Conservation (phyloP, 2,329 filamentous ascomycete genomes). For the Corinectria fuckeliana region DNA sequence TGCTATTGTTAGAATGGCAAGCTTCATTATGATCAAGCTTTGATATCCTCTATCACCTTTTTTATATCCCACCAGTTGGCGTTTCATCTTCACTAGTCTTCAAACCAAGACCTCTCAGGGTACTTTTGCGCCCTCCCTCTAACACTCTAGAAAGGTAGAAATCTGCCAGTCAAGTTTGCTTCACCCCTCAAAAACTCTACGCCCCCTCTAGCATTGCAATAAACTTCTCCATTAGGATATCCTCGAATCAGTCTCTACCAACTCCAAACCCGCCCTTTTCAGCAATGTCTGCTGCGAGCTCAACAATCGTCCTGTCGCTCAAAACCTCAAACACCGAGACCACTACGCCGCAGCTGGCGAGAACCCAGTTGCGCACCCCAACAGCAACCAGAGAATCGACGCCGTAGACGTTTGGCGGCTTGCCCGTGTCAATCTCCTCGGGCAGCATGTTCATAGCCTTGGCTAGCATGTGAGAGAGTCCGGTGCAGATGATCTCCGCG, state of each 20-base stretch:
- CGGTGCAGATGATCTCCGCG: slow-evolving; percentile 43
- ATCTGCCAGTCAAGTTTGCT: no score
- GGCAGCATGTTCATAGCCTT: slow-evolving; percentile 53
- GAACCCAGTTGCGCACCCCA: slow-evolving; percentile 59
- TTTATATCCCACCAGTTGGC: no score
- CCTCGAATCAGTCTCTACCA: slow-evolving; percentile 6
- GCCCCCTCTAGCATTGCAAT: no score
- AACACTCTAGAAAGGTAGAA: no score
- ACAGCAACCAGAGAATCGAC: slow-evolving; percentile 61
- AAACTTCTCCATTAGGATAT: no score
- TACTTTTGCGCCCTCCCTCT: no score
- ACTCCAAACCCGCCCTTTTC: slow-evolving; percentile 40
- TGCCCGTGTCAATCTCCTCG: slow-evolving; percentile 52
- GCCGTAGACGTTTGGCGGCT: slow-evolving; percentile 53
- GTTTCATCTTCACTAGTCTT: no score
- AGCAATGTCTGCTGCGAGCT: slow-evolving; percentile 47
- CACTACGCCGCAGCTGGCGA: slow-evolving; percentile 51
- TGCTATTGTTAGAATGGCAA: neutral
- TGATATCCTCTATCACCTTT: no score
- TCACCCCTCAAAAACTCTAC: no score
- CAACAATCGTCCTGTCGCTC: slow-evolving; percentile 49
- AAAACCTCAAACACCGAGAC: slow-evolving; percentile 57
- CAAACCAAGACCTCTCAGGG: no score
- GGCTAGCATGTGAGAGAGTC: slow-evolving; percentile 50
- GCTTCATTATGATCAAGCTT: no score